Evolutionary conservation across 164 flowering plant genomes (phyloP).

Genomic region (Nelumbo lutea): DNA sequence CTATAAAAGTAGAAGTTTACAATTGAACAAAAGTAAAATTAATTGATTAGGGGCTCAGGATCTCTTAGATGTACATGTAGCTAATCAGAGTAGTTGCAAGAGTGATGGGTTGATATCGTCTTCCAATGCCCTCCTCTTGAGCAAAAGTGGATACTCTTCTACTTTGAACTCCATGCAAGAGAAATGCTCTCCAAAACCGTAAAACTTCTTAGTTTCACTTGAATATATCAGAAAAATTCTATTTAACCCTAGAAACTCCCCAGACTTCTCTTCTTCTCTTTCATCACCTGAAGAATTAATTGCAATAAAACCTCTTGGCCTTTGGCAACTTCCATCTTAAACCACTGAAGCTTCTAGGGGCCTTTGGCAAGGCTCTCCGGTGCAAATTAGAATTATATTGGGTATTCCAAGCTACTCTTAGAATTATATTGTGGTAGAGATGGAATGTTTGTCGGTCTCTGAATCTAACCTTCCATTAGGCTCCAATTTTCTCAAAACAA

Average conservation of each 20-base stretch:
- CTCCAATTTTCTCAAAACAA: not conserved
- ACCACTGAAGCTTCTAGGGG: constrained; percentile 18
- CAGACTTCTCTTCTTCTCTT: constrained; percentile 14
- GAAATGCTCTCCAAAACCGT: constrained; percentile 87
- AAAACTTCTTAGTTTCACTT: constrained; percentile 70
- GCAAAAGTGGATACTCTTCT: constrained; percentile 77
- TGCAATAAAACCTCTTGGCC: constrained; percentile 24
- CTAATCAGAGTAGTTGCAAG: constrained; percentile 77
- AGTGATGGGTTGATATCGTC: constrained; percentile 87
- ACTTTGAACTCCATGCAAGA: constrained; percentile 76
- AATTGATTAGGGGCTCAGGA: not conserved
- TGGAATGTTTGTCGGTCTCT: constrained; percentile 16
- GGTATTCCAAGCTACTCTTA: constrained; percentile 48
- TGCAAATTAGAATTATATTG: constrained; percentile 14
- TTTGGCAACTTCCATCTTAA: constrained; percentile 20
- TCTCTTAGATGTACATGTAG: constrained; percentile 58
- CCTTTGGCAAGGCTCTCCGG: constrained; percentile 18
- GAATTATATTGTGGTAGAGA: constrained; percentile 58
- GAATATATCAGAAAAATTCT: constrained; percentile 59
- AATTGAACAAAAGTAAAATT: not conserved
- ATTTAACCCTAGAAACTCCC: constrained; percentile 33
- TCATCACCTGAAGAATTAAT: constrained; percentile 38
- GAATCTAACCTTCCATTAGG: constrained; percentile 12
- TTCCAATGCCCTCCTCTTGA: constrained; percentile 89
- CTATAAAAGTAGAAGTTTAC: constrained; percentile 27